A percentile compares a stretch with the other conserved stretches of the same genome.
Conservation (phyloP, 495 filamentous ascomycete species). For the Coniosporium apollinis region DNA sequence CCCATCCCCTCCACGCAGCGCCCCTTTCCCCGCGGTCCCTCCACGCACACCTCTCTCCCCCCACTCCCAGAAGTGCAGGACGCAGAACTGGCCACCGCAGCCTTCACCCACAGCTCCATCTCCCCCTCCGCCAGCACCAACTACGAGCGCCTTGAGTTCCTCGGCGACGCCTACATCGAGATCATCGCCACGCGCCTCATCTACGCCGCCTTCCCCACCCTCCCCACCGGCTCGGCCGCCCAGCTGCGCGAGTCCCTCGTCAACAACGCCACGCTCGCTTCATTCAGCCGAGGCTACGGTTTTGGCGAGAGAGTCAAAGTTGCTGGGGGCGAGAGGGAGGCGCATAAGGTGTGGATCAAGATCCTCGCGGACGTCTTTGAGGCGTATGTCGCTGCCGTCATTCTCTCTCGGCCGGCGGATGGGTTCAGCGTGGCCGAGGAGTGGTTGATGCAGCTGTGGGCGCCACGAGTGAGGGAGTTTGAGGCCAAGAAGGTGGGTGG, state of each 20-base stretch:
- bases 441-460: conserved; percentile 62
- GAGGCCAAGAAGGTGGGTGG: conserved; percentile 18
- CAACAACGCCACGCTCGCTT: conserved; percentile 59
- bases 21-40: conserved; percentile 4
- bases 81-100: conserved; percentile 7
- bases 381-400: conserved; percentile 64
- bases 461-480: conserved; percentile 27
- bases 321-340: conserved; percentile 28
- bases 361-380: conserved; percentile 74
- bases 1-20: conserved; percentile 5
- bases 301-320: conserved; percentile 39
- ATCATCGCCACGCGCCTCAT: conserved; percentile 18
- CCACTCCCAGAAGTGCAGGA: conserved; percentile 8
- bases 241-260: conserved; percentile 28
- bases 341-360: conserved; percentile 42
- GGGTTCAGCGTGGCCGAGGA: conserved; percentile 41
- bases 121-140: conserved; percentile 4
- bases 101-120: conserved; percentile 12
- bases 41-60: conserved; percentile 8
- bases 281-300: conserved; percentile 47
- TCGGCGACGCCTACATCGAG: conserved; percentile 26
- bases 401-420: conserved; percentile 41
- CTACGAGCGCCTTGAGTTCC: conserved; percentile 23
- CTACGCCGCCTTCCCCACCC: conserved; percentile 17
- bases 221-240: conserved; percentile 11